A percentile compares a stretch with the other conserved stretches of the same genome.
phyloP scores from a whole-genome alignment of 169 alveolate genomes.

The Pseudocohnilembus persalinus region DNA sequence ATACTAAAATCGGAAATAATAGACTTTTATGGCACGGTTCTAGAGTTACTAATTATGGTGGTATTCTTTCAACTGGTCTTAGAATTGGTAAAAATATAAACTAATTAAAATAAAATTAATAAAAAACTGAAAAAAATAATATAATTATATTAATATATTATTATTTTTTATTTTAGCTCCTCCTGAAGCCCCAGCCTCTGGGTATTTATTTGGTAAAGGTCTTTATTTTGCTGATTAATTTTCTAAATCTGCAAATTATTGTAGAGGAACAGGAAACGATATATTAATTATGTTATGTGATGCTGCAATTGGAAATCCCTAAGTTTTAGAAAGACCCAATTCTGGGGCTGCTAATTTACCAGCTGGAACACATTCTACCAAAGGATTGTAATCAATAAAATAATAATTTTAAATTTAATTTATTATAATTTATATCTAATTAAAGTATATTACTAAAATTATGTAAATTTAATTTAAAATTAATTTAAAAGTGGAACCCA shows the following conservation, averaged over 20 bases:
- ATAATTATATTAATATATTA: too few relatives aligned
- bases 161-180: conserved; percentile 80
- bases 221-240: conserved; percentile 92
- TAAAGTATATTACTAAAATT: too few relatives aligned
- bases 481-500: conserved; percentile 42
- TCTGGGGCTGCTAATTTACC: conserved; percentile 65
- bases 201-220: conserved; percentile 94
- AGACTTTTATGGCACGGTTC: conserved; percentile 93
- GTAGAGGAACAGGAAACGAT: conserved; percentile 27
- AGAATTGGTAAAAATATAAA: conserved; percentile 49
- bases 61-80: conserved; percentile 88
- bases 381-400: conserved; percentile 15
- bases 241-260: conserved; percentile 87
- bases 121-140: background rate
- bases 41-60: conserved; percentile 87
- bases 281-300: conserved; percentile 72
- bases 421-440: background rate
- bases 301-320: conserved; percentile 88
- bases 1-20: conserved; percentile 65
- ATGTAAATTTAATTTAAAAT: too few relatives aligned
- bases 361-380: conserved; percentile 52
- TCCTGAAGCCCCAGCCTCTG: conserved; percentile 92
- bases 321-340: conserved; percentile 76
- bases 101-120: too few relatives aligned
- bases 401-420: too few relatives aligned